These are phyloP conservation scores for Tolypocladium sp. DNA, from an alignment of 2,329 filamentous ascomycete species.

Conservation along the genomic window DNA sequence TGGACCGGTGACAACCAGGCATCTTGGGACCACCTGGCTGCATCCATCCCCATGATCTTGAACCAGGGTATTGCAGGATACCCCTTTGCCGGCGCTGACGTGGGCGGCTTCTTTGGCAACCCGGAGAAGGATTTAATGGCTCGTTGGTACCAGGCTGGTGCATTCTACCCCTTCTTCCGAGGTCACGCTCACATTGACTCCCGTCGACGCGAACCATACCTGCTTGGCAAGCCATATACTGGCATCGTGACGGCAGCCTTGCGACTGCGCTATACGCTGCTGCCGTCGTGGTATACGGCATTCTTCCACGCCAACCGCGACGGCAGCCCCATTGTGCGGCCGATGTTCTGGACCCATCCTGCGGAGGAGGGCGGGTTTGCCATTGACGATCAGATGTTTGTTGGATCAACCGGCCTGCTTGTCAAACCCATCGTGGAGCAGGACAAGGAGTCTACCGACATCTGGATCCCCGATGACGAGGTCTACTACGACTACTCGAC, in stretches of 20 bases:
- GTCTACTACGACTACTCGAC: slow-evolving; percentile 95
- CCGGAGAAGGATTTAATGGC: slow-evolving; percentile 85
- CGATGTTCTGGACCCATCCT: slow-evolving; percentile 90
- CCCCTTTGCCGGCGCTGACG: slow-evolving; percentile 90
- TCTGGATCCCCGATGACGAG: slow-evolving; percentile 84
- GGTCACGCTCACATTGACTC: slow-evolving; percentile 96
- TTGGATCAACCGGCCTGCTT: slow-evolving; percentile 82
- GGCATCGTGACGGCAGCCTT: slow-evolving; percentile 81
- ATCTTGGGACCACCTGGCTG: slow-evolving; percentile 82
- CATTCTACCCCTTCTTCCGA: slow-evolving; percentile 97
- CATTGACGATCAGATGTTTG: slow-evolving; percentile 87
- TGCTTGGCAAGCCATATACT: slow-evolving; percentile 75
- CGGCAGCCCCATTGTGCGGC: slow-evolving; percentile 79
- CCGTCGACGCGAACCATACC: slow-evolving; percentile 85
- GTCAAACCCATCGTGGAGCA: slow-evolving; percentile 82
- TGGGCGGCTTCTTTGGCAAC: slow-evolving; percentile 97
- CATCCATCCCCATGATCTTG: slow-evolving; percentile 84
- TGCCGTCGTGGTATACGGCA: slow-evolving; percentile 94
- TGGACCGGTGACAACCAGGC: slow-evolving; percentile 99
- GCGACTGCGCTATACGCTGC: slow-evolving; percentile 76
- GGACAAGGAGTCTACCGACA: slow-evolving; percentile 60
- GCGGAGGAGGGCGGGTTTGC: slow-evolving; percentile 77
- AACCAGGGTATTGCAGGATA: slow-evolving; percentile 89
- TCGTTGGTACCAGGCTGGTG: slow-evolving; percentile 93
- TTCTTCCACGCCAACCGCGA: slow-evolving; percentile 82